Evolutionary conservation across 2,329 filamentous ascomycete genomes (phyloP).

Genomic region (Paracoccidioides brasiliensis): DNA sequence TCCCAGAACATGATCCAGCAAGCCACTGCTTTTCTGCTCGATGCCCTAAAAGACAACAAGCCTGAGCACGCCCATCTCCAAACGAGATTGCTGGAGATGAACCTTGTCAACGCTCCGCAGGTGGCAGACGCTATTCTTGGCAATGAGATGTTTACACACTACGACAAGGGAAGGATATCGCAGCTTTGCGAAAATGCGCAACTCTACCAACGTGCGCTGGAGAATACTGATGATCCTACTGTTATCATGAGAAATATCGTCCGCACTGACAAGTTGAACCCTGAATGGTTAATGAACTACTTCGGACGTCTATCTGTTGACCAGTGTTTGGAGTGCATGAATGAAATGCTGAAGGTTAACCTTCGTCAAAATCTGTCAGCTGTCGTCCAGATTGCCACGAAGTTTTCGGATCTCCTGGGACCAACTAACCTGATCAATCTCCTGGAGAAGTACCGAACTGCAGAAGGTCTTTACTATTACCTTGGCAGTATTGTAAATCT

Average conservation of each 20-base stretch:
- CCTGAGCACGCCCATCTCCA: conserved; percentile 89
- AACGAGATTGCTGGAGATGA: conserved; percentile 95
- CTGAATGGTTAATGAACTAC: conserved; percentile 84
- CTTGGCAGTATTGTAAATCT: conserved; percentile 96
- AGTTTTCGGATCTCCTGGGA: conserved; percentile 91
- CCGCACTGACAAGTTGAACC: conserved; percentile 68
- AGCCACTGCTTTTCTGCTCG: conserved; percentile 92
- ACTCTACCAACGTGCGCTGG: conserved; percentile 71
- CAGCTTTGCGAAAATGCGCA: conserved; percentile 87
- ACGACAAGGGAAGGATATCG: conserved; percentile 81
- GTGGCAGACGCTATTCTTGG: conserved; percentile 95
- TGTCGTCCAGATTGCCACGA: conserved; percentile 90
- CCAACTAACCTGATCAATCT: conserved; percentile 80
- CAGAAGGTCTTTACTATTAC: conserved; percentile 96
- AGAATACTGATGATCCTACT: conserved; percentile 85
- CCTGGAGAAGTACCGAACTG: conserved; percentile 94
- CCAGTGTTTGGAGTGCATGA: conserved; percentile 82
- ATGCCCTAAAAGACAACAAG: conserved; percentile 87
- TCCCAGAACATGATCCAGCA: conserved; percentile 96
- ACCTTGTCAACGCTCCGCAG: conserved; percentile 87
- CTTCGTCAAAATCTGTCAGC: conserved; percentile 94
- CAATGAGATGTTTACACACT: conserved; percentile 97
- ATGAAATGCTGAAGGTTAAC: conserved; percentile 92
- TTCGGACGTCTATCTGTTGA: conserved; percentile 93
- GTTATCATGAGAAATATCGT: conserved; percentile 85